Conservation (phyloP, 768 basidiomycete species). For the Psilocybe cyanescens region DNA sequence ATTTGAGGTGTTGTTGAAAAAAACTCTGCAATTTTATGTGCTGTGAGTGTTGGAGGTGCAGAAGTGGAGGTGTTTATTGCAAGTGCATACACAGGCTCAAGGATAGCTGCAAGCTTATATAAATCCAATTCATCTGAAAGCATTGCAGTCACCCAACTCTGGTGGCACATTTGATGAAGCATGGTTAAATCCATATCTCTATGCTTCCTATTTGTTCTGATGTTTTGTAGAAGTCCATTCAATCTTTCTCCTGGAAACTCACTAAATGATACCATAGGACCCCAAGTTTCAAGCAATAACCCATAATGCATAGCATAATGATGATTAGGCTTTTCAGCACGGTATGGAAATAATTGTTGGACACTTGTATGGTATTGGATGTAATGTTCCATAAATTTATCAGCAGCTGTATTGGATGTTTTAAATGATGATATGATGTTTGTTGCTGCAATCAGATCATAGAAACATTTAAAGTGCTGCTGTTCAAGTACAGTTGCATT, state of each 20-base stretch:
- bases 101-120: too few relatives aligned
- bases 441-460: slow-evolving; percentile 26
- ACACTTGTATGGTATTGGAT: slow-evolving; percentile 23
- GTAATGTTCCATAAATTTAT: slow-evolving; percentile 25
- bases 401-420: slow-evolving; percentile 23
- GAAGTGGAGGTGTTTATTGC: too few relatives aligned
- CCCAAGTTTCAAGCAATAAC: slow-evolving; percentile 28
- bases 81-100: too few relatives aligned
- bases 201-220: slow-evolving; percentile 25
- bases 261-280: slow-evolving; percentile 18
- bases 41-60: too few relatives aligned
- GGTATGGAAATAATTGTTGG: slow-evolving; percentile 23
- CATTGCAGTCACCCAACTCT: too few relatives aligned
- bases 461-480: background rate
- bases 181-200: too few relatives aligned
- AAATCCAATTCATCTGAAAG: too few relatives aligned
- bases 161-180: too few relatives aligned
- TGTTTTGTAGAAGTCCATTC: slow-evolving; percentile 30
- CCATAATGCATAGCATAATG: slow-evolving; percentile 38
- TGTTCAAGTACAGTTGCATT: background rate
- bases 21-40: too few relatives aligned
- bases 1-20: too few relatives aligned
- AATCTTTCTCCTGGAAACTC: slow-evolving; percentile 34
- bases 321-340: slow-evolving; percentile 31
- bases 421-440: slow-evolving; percentile 29